Conservation (phyloP, 2,329 filamentous ascomycete species). For the Fusarium caatingaense region DNA sequence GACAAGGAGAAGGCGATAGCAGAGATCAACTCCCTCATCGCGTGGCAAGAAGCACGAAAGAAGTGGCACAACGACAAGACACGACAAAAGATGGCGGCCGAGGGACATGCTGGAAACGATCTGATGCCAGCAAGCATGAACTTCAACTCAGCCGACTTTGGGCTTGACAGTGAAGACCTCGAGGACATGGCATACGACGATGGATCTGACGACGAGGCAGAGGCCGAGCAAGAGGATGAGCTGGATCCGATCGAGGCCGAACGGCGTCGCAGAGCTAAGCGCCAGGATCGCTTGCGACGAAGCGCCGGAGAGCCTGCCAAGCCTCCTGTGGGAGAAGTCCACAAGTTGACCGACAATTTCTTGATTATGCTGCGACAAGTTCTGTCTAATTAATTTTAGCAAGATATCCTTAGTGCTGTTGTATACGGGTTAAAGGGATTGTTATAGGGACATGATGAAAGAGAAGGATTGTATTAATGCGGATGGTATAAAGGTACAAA, state of each 20-base stretch:
- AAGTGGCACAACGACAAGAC: constrained; percentile 99
- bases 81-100: constrained; percentile 97
- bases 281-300: constrained; percentile 82
- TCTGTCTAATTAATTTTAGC: constrained; percentile 71
- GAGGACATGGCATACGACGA: constrained; percentile 87
- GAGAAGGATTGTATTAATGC: constrained; percentile 17
- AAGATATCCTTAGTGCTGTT: constrained; percentile 30
- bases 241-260: constrained; percentile 90
- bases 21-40: constrained; percentile 88
- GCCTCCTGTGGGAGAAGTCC: constrained; percentile 80
- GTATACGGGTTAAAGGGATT: not conserved
- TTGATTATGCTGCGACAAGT: constrained; percentile 84
- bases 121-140: constrained; percentile 64
- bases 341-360: constrained; percentile 84
- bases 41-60: constrained; percentile 95
- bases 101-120: constrained; percentile 63
- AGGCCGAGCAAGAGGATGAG: constrained; percentile 81
- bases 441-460: not conserved
- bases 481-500: constrained; percentile 8
- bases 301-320: constrained; percentile 87
- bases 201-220: constrained; percentile 71
- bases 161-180: constrained; percentile 85
- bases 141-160: constrained; percentile 89
- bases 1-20: constrained; percentile 77
- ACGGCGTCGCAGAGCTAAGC: constrained; percentile 78